Evolutionary conservation across 306 rosid genomes (phyloP).

Genomic region (Leucaena leucocephala): DNA sequence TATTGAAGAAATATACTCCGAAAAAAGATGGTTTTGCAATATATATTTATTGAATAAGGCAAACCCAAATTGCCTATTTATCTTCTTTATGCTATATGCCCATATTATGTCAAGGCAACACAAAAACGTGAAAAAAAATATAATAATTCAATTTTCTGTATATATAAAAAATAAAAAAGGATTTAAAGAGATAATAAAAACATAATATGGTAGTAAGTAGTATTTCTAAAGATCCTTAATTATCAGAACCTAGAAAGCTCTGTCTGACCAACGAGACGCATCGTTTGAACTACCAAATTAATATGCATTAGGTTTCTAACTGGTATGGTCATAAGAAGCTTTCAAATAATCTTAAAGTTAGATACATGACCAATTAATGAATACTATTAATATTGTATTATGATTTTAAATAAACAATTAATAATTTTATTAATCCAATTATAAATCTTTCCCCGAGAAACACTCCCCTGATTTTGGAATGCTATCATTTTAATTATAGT

Average conservation of each 20-base stretch:
- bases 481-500: neutral
- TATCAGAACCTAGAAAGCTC: constrained; percentile 14
- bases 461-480: neutral
- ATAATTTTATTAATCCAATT: neutral
- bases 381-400: too few relatives aligned
- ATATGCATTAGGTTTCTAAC: constrained; percentile 10
- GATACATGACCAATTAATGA: neutral
- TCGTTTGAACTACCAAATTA: constrained; percentile 4
- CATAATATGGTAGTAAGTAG: neutral
- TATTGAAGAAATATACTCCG: constrained; percentile 15
- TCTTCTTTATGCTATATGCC: neutral
- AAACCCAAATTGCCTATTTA: neutral
- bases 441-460: neutral
- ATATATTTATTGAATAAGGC: neutral
- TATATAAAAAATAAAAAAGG: neutral
- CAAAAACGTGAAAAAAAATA: neutral
- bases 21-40: neutral
- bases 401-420: neutral
- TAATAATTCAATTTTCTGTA: neutral
- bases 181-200: neutral
- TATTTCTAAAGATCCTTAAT: neutral
- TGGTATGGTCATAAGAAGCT: neutral
- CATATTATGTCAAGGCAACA: constrained; percentile 9
- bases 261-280: neutral
- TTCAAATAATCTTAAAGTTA: neutral